phyloP scores from a whole-genome alignment of 2,329 filamentous ascomycete genomes.

The Microcyclospora tardicrescens region DNA sequence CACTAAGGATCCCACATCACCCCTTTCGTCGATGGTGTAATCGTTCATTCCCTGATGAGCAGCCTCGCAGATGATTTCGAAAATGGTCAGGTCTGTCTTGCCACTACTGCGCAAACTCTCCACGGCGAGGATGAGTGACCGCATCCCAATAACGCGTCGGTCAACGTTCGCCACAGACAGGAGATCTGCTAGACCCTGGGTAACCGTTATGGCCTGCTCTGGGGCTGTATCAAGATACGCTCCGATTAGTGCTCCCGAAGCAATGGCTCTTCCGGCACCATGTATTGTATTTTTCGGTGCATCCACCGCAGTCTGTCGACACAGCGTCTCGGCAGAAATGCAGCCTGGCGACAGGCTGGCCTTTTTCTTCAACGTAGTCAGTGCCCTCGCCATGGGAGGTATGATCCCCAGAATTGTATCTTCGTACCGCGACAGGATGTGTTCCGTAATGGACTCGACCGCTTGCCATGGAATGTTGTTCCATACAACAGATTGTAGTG shows the following conservation, averaged over 20 bases:
- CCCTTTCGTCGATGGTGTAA: slow-evolving; percentile 78
- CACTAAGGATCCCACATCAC: slow-evolving; percentile 80
- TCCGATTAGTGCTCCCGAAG: slow-evolving; percentile 26
- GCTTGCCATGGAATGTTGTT: slow-evolving; percentile 1
- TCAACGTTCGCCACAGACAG: slow-evolving; percentile 26
- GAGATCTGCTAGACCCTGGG: slow-evolving; percentile 19
- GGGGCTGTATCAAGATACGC: slow-evolving; percentile 5
- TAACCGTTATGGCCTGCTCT: slow-evolving; percentile 17
- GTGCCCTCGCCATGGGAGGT: slow-evolving; percentile 11
- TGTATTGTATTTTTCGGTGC: slow-evolving; percentile 27
- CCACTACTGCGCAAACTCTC: background rate
- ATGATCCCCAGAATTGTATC: slow-evolving; percentile 12
- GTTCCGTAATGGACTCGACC: slow-evolving; percentile 12
- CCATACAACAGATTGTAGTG: no score
- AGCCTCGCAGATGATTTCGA: slow-evolving; percentile 14
- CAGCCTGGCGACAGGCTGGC: slow-evolving; percentile 8
- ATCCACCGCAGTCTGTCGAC: slow-evolving; percentile 15
- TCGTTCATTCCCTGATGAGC: slow-evolving; percentile 52
- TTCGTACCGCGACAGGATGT: slow-evolving; percentile 18
- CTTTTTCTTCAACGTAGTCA: slow-evolving; percentile 8
- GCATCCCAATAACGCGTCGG: slow-evolving; percentile 31
- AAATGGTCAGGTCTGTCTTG: slow-evolving; percentile 3
- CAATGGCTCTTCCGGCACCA: slow-evolving; percentile 32
- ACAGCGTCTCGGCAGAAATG: slow-evolving; percentile 9
- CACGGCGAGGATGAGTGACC: slow-evolving; percentile 23